Percentiles rank a stretch among this genome's conserved stretches.
These are phyloP conservation scores for Rhazya stricta DNA, from an alignment of 257 asterid species.

Conservation along the genomic window DNA sequence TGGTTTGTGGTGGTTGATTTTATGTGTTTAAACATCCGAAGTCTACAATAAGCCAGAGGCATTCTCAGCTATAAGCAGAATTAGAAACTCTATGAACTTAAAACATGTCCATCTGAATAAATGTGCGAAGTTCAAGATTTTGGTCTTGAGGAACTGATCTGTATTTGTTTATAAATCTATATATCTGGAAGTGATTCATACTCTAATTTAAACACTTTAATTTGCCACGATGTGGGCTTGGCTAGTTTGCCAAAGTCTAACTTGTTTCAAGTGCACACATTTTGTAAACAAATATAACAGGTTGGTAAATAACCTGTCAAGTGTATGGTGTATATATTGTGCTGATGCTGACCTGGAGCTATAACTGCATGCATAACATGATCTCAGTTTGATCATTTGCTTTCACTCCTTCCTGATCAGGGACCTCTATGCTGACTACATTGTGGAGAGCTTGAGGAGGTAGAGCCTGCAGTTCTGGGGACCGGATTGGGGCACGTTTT, in stretches of 20 bases:
- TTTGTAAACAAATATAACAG: background rate
- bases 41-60: background rate
- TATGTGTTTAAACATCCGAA: background rate
- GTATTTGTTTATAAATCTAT: background rate
- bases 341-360: background rate
- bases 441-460: slow-evolving; percentile 78
- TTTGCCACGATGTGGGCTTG: background rate
- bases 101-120: background rate
- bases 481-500: background rate
- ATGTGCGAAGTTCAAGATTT: background rate
- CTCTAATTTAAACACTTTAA: too few relatives aligned
- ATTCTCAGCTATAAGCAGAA: background rate
- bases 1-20: background rate
- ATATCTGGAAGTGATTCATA: background rate
- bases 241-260: background rate
- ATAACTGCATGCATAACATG: background rate
- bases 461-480: slow-evolving; percentile 25
- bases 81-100: background rate
- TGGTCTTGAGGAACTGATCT: background rate
- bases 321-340: background rate
- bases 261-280: background rate
- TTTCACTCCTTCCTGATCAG: slow-evolving; percentile 27
- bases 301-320: background rate
- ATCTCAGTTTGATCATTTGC: background rate
- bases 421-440: slow-evolving; percentile 76